Percentiles rank a stretch among this genome's conserved stretches.
These are phyloP conservation scores for Coleophoma eucalyptorum DNA, from an alignment of 2,329 filamentous ascomycete genomes.

Conservation along the genomic window DNA sequence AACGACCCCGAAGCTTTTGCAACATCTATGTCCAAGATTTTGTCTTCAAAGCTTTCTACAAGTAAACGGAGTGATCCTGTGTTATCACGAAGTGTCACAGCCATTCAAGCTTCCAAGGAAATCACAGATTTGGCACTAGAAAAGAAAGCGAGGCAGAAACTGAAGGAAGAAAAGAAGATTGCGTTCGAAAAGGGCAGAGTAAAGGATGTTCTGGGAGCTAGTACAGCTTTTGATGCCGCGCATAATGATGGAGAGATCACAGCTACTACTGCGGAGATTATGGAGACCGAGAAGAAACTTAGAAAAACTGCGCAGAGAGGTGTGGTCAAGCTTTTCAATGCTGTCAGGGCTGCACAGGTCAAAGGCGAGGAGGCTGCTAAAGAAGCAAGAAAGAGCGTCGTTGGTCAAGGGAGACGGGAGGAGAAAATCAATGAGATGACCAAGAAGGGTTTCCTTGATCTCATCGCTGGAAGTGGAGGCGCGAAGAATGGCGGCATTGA, in stretches of 20 bases:
- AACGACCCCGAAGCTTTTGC: slow-evolving; percentile 92
- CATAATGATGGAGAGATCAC: slow-evolving; percentile 31
- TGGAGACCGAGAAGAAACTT: slow-evolving; percentile 74
- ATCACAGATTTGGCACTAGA: slow-evolving; percentile 76
- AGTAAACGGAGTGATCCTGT: slow-evolving; percentile 85
- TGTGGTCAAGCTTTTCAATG: slow-evolving; percentile 96
- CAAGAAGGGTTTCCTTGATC: slow-evolving; percentile 91
- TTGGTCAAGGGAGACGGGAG: slow-evolving; percentile 76
- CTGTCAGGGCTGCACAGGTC: slow-evolving; percentile 87
- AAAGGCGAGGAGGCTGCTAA: slow-evolving; percentile 76
- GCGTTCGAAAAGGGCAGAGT: slow-evolving; percentile 84
- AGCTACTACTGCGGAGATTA: slow-evolving; percentile 48
- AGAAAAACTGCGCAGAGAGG: slow-evolving; percentile 87
- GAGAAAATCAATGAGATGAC: slow-evolving; percentile 94
- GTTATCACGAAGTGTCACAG: slow-evolving; percentile 76
- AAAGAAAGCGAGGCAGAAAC: slow-evolving; percentile 71
- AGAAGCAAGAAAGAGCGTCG: slow-evolving; percentile 65
- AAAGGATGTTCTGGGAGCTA: slow-evolving; percentile 72
- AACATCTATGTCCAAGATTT: slow-evolving; percentile 88
- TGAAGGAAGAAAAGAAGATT: slow-evolving; percentile 76
- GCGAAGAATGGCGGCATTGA: slow-evolving; percentile 54
- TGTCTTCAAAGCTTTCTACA: slow-evolving; percentile 81
- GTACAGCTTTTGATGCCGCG: slow-evolving; percentile 45
- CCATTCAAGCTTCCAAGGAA: slow-evolving; percentile 67
- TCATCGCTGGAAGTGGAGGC: slow-evolving; percentile 67